A percentile compares a stretch with the other conserved stretches of the same genome.
These are phyloP conservation scores for Ustilago trichophora DNA, from an alignment of 1,284 basidiomycete genomes.

Conservation along the genomic window DNA sequence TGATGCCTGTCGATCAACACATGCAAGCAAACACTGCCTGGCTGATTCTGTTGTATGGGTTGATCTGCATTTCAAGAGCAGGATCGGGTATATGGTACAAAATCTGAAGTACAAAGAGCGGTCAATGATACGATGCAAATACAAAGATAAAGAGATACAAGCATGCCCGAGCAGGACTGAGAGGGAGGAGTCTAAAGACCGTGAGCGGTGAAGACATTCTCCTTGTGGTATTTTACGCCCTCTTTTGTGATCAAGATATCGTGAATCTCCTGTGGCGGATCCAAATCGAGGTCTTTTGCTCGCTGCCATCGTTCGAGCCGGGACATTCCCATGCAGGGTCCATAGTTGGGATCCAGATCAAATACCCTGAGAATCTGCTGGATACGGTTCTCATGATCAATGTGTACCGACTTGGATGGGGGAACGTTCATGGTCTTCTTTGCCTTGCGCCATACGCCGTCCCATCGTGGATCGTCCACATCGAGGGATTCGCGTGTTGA, in stretches of 20 bases:
- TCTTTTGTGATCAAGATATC: conserved; percentile 60
- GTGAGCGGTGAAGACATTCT: conserved; percentile 39
- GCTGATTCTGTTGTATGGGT: too few species aligned
- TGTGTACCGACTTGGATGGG: conserved; percentile 50
- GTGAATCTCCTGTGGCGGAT: conserved; percentile 82
- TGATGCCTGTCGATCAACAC: too few species aligned
- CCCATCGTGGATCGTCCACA: conserved; percentile 46
- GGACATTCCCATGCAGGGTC: conserved; percentile 83
- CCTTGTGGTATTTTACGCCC: conserved; percentile 38
- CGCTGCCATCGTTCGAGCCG: conserved; percentile 88
- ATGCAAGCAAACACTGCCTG: too few species aligned
- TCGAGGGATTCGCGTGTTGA: conserved; percentile 36
- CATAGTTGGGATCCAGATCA: conserved; percentile 71
- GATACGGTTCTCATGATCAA: conserved; percentile 55
- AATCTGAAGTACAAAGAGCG: conserved; percentile 8
- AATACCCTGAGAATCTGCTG: conserved; percentile 63
- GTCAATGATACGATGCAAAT: too few species aligned
- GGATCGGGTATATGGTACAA: conserved; percentile 33
- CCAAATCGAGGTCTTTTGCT: conserved; percentile 79
- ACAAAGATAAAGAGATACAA: neutral
- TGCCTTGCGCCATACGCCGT: conserved; percentile 52
- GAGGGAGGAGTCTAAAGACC: conserved; percentile 12
- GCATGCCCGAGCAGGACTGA: neutral
- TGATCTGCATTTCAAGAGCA: conserved; percentile 17
- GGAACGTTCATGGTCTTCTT: conserved; percentile 41